Evolutionary conservation across 2,329 filamentous ascomycete genomes (phyloP).

Genomic region (Neurospora sp.): DNA sequence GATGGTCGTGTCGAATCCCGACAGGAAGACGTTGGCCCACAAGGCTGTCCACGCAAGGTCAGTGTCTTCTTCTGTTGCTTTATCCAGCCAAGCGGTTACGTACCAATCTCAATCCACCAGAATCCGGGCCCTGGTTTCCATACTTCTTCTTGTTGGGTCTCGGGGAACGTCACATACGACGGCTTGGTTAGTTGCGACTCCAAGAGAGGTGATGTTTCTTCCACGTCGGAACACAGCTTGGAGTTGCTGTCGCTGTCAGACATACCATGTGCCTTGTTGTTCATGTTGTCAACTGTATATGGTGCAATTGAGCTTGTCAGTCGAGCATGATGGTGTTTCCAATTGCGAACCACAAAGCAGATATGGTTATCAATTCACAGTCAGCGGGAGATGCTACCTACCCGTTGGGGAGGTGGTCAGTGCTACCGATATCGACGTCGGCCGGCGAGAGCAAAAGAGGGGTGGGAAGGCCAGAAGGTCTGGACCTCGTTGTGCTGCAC

Average conservation of each 20-base stretch:
- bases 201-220: slow-evolving; percentile 14
- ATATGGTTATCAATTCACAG: background rate
- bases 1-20: slow-evolving; percentile 60
- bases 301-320: background rate
- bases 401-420: too few relatives aligned
- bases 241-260: background rate
- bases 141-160: slow-evolving; percentile 4
- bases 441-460: background rate
- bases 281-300: background rate
- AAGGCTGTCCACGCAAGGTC: slow-evolving; percentile 6
- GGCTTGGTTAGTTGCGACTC: slow-evolving; percentile 8
- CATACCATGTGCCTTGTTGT: background rate
- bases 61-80: background rate
- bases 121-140: slow-evolving; percentile 45
- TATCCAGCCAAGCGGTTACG: slow-evolving; percentile 26
- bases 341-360: background rate
- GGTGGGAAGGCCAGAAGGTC: background rate
- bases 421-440: background rate
- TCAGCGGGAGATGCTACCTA: background rate
- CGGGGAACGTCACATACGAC: slow-evolving; percentile 12
- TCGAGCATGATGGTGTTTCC: background rate
- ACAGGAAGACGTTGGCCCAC: slow-evolving; percentile 48
- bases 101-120: slow-evolving; percentile 48
- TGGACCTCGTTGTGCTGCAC: background rate
- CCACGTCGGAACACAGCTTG: slow-evolving; percentile 1